Evolutionary conservation across 176 grass and related monocot genomes (phyloP), one percentile per base, ranked within the genome.

Genomic region (Oryza australiensis): DNA sequence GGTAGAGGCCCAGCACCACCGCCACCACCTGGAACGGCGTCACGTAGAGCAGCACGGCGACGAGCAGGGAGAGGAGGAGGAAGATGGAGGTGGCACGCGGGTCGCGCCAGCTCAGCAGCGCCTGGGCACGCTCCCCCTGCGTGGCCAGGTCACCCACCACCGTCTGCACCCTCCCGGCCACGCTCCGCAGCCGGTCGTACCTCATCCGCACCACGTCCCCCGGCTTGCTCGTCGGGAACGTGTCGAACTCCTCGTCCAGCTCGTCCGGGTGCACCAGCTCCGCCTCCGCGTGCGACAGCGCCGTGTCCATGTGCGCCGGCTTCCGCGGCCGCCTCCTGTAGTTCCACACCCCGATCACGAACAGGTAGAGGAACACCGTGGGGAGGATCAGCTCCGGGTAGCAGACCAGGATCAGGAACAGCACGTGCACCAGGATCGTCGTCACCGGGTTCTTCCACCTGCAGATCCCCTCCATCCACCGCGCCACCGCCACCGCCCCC

Each of bases 161-260:
- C 22, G 85, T 95, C 88, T 95, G 93, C 84, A 90, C 83, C 3
- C 88, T 48, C 1, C 88, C 88, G 0, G 78, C 87, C 0, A 96
- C 85, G 71, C 80, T 92, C 63, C 89, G 74, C 74, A 97, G 88
- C 7, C 91, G 76, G 78, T 94, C 94, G 75, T 97, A 97, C 34
- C 94, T 68, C 91, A 92, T 90, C 26, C 85, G 27, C n/a, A 97
- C 94, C 0, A 89, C 27, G 24, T 97, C 87, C 0, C 16, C 2
- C 0, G 82, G 30, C 79, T 88, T 92, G 15, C 34, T n/a, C 1
- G 93, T 86, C 0, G 93, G 94, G 79, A 97, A 97, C 0, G 85
- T 90, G 85, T 97, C 94, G 65, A 97, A 97, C 82, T 97, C 94
- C 83, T 97, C 94, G 49, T 97, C 94, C n/a, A 97, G 87, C 79